Evolutionary conservation across 2,329 filamentous ascomycete genomes (phyloP), one percentile per base, ranked within the genome.

Genomic region (Aspergillus sclerotialis): DNA sequence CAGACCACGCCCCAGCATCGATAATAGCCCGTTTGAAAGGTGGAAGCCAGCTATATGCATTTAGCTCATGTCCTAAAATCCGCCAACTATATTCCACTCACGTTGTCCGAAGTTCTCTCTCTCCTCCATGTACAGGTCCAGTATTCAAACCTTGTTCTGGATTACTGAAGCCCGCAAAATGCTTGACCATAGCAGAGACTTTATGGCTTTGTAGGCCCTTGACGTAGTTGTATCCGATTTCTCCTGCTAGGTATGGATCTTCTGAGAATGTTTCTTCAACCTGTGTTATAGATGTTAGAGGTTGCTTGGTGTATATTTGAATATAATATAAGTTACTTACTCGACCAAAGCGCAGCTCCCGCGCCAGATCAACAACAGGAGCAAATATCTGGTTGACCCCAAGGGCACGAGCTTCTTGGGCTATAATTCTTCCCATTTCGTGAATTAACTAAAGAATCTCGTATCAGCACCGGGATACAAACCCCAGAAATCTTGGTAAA

Each of bases 111-210:
- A 75, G 51, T 43, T 76, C 72, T 38, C 73, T 57, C 46, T 76
- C 70, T 12, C 72, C 73, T 14, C 70, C 72, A 39, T 75, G 70
- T 1, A 75, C 71, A 4, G 72, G 72, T 0, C 71, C 80, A 7
- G 76, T 80, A 53, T 87, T 87, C 28, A 87, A 57, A 2, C 82
- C 82, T 53, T 86, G 81, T 48, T 87, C 82, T 0, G 81, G 82
- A 1, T 68, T 67, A 30, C 72, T 81, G 50, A 78, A 85, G 1
- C 73, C 83, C 9, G 78, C 79, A 53, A 82, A 87, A 53, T 88
- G 83, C 63, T 87, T 88, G 30, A 87, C 78, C 58, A 77, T 85
- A 11, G 82, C 76, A 15, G 76, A 78, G 4, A 86, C 81, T 28
- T 78, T 78, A 21, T 69, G 65, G 9, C 69, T 70, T 54, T 87